Evolutionary conservation across 805 yeast species (phyloP).

Genomic region (Candida manassasensis): DNA sequence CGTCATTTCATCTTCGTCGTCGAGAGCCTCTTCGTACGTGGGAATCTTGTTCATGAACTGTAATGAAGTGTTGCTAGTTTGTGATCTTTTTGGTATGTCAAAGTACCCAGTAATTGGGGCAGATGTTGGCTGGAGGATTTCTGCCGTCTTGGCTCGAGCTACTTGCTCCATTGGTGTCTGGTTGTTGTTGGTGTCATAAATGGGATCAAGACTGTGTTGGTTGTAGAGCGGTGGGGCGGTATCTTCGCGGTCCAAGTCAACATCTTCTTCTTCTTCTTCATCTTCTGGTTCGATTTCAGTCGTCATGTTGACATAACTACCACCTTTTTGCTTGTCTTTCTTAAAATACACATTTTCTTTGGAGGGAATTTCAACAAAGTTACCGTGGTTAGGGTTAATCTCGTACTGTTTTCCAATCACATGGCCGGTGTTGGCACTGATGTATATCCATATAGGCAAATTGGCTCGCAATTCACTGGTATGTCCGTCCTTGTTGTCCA

Average conservation of each 20-base stretch:
- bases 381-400: conserved; percentile 23
- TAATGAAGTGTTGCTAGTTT: conserved; percentile 6
- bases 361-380: conserved; percentile 16
- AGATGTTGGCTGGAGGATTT: not conserved
- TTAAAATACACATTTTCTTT: conserved; percentile 28
- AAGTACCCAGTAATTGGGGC: conserved; percentile 25
- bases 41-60: conserved; percentile 23
- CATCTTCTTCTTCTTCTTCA: conserved; percentile 16
- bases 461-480: conserved; percentile 49
- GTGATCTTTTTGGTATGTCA: conserved; percentile 18
- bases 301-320: conserved; percentile 5
- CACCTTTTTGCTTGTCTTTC: conserved; percentile 13
- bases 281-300: conserved; percentile 12
- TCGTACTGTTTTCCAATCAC: conserved; percentile 31
- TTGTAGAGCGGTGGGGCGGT: conserved; percentile 44
- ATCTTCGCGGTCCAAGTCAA: conserved; percentile 21
- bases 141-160: conserved; percentile 10
- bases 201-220: conserved; percentile 32
- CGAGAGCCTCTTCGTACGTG: conserved; percentile 36
- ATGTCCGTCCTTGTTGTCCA: conserved; percentile 48
- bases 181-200: conserved; percentile 32
- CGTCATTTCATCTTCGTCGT: conserved; percentile 28
- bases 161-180: conserved; percentile 37
- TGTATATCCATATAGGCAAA: conserved; percentile 41
- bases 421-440: conserved; percentile 36